Base-by-base conservation (phyloP, 2,329 filamentous ascomycete genomes). In the Bimuria novae-zelandiae region DNA sequence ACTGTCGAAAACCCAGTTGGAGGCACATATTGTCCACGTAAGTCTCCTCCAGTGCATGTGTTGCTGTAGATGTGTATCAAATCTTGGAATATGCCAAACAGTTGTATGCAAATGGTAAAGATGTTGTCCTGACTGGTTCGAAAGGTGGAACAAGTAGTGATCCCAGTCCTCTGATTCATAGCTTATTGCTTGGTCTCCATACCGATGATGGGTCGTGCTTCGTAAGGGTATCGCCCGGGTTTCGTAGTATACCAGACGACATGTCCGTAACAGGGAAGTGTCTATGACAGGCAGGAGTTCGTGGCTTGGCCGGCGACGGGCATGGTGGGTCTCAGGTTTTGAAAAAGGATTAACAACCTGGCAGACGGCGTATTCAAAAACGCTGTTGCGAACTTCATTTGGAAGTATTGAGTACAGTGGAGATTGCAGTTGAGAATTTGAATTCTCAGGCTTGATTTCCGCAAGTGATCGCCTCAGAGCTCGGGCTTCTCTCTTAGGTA, bases 241-340 rank as follows among this genome's bases (percentile, higher is more conserved):
- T 52, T 77, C 76, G 17, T 55, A 60, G 56, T 77, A 77, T 22
- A 75, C 56, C 2, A 68, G 60, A 5, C 74, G 70, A 42, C 75
- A 77, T 6, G 75, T 76, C 17, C 56, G 64, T 0, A 77, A 67
- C 14, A 78, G 63, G 4, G 59, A 23, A 3, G 63, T 73, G 39
- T 70, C 49, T 17, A 60, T 55, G 1, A 32, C 45, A n/a, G 71
- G 53, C 44, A 64, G 63, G 45, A 69, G 56, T 2, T 68, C 65
- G 54, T 75, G 73, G 3, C 58, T 55, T 0, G 63, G 64, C 1
- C 63, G 64, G 42, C 56, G 58, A 3, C 59, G 59, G 3, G 56
- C 47, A 25, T 57, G 54, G 3, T 56, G 57, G 17, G 57, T 49
- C 2, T 49, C 52, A 17, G 49, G 27, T 23, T 60, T 33, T 12